Percentiles rank a stretch among this genome's conserved stretches.
Evolutionary conservation across 768 basidiomycete species (phyloP).

Genomic region (Collybiopsis confluens): DNA sequence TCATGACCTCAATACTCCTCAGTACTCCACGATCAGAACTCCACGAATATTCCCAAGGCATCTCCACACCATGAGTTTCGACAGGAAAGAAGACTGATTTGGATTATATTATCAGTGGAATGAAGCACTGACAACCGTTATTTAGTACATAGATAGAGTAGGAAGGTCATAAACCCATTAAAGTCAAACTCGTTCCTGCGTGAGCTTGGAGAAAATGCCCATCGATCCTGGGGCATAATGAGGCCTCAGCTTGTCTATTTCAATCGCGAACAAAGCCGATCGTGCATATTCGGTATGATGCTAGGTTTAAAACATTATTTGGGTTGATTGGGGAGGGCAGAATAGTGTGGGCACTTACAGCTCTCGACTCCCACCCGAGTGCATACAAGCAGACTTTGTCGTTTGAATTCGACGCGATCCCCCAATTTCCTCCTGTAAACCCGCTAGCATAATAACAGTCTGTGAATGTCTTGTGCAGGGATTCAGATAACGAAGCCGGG

Average conservation of each 20-base stretch:
- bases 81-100: too few species aligned
- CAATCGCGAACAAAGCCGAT: slow-evolving; percentile 15
- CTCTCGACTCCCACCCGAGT: slow-evolving; percentile 18
- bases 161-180: too few species aligned
- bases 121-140: too few species aligned
- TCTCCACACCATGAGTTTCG: too few species aligned
- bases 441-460: slow-evolving; percentile 19
- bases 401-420: slow-evolving; percentile 15
- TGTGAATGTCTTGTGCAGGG: slow-evolving; percentile 19
- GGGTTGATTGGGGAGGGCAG: not conserved
- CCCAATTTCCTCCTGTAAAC: slow-evolving; percentile 18
- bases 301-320: slow-evolving; percentile 3
- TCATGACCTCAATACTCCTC: too few species aligned
- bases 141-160: too few species aligned
- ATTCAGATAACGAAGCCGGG: slow-evolving; percentile 7
- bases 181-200: not conserved
- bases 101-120: too few species aligned
- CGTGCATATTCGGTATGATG: slow-evolving; percentile 14
- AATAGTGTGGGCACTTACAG: slow-evolving; percentile 8
- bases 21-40: too few species aligned
- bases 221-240: slow-evolving; percentile 5
- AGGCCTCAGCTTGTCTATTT: slow-evolving; percentile 18
- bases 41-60: too few species aligned
- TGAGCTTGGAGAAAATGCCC: slow-evolving; percentile 2
- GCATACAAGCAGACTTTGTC: slow-evolving; percentile 16